Evolutionary conservation across 495 filamentous ascomycete species (phyloP).

Genomic region (Penicillium chermesinum): DNA sequence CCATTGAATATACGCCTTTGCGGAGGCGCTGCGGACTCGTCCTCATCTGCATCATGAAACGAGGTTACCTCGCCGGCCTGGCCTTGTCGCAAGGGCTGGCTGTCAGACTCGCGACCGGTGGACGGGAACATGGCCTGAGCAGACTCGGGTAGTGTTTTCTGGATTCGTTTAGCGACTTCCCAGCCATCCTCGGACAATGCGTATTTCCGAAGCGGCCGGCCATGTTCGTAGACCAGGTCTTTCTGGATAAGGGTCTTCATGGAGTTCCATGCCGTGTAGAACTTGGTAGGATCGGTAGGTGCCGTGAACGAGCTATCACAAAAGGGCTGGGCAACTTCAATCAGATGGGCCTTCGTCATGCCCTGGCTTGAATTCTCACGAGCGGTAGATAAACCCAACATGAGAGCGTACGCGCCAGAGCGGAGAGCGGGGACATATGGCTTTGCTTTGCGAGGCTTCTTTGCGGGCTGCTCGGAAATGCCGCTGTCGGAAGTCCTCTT

Average conservation of each 20-base stretch:
- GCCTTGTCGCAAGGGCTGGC: too few relatives aligned
- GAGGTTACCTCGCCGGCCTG: too few relatives aligned
- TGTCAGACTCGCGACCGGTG: constrained; percentile 5
- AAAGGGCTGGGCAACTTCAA: constrained; percentile 64
- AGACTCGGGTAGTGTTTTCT: constrained; percentile 37
- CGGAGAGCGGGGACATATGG: constrained; percentile 67
- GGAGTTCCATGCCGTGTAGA: constrained; percentile 79
- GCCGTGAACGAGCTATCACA: constrained; percentile 73
- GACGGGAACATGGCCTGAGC: constrained; percentile 18
- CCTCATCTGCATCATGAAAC: constrained; percentile 5
- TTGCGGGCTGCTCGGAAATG: constrained; percentile 42
- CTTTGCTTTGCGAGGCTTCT: constrained; percentile 60
- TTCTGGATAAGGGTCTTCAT: constrained; percentile 76
- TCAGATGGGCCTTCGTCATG: constrained; percentile 63
- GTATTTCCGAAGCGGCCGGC: constrained; percentile 64
- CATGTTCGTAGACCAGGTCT: constrained; percentile 68
- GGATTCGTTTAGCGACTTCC: constrained; percentile 68
- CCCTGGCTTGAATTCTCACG: constrained; percentile 50
- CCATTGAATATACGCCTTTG: constrained; percentile 1
- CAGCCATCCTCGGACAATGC: constrained; percentile 72
- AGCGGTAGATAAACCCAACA: constrained; percentile 60
- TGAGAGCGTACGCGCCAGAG: constrained; percentile 69
- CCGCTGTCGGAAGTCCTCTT: constrained; percentile 46
- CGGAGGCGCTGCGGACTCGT: constrained; percentile 3
- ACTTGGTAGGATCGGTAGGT: constrained; percentile 60